Evolutionary conservation across 2,329 filamentous ascomycete genomes (phyloP).

Genomic region (Diplodia sapinea): DNA sequence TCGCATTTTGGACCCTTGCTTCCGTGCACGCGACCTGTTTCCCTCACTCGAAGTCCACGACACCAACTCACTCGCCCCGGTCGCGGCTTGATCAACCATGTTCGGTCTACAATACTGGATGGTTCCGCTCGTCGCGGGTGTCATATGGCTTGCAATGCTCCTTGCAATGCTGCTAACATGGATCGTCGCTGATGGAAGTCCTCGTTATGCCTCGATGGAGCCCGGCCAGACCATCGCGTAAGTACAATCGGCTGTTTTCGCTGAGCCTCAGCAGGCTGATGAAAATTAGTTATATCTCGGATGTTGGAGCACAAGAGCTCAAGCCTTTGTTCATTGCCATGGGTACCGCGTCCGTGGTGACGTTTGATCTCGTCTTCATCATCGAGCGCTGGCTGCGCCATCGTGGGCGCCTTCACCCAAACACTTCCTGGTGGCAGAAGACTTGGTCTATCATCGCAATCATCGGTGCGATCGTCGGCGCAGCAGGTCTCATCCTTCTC

Average conservation of each 20-base stretch:
- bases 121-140: constrained; percentile 71
- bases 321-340: constrained; percentile 82
- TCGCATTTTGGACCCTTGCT: not conserved
- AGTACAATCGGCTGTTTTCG: constrained; percentile 51
- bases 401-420: constrained; percentile 75
- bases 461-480: constrained; percentile 73
- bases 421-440: constrained; percentile 69
- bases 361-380: constrained; percentile 80
- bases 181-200: constrained; percentile 61
- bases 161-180: constrained; percentile 74
- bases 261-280: not conserved
- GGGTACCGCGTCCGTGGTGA: constrained; percentile 72
- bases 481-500: constrained; percentile 78
- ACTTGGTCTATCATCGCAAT: constrained; percentile 67
- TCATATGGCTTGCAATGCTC: constrained; percentile 62
- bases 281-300: constrained; percentile 39
- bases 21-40: constrained; percentile 23
- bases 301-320: constrained; percentile 65
- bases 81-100: constrained; percentile 38
- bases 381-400: constrained; percentile 87
- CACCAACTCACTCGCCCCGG: constrained; percentile 2
- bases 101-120: constrained; percentile 61
- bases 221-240: constrained; percentile 67
- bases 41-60: not conserved
- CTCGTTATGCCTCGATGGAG: constrained; percentile 67